phyloP scores from a whole-genome alignment of 2,329 filamentous ascomycete genomes.

The Venturia effusa region DNA sequence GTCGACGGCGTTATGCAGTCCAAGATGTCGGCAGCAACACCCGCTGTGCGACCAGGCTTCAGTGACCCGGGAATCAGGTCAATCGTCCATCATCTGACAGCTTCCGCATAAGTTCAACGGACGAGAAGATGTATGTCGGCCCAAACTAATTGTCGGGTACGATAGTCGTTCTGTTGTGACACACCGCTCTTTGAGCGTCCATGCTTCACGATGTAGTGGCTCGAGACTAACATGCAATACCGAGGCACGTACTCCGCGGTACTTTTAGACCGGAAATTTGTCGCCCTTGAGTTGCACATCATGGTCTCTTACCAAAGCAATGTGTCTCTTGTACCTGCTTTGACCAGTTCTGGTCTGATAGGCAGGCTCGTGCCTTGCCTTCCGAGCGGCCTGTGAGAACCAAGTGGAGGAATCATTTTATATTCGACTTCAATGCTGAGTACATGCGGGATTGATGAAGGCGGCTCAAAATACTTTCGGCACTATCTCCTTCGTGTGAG shows the following conservation, averaged over 20 bases:
- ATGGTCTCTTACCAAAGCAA: neutral
- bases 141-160: neutral
- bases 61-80: neutral
- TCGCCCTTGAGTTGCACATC: neutral
- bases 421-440: neutral
- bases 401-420: neutral
- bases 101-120: neutral
- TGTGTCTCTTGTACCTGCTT: neutral
- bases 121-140: neutral
- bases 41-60: neutral
- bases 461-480: too few relatives aligned
- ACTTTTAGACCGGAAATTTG: neutral
- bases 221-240: neutral
- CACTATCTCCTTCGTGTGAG: too few relatives aligned
- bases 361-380: neutral
- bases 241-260: neutral
- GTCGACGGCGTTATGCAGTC: neutral
- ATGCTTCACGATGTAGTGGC: neutral
- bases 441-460: too few relatives aligned
- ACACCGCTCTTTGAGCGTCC: neutral
- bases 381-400: neutral
- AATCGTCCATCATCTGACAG: neutral
- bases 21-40: neutral
- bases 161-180: neutral
- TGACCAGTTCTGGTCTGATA: neutral